phyloP scores from a whole-genome alignment of 2,329 filamentous ascomycete species.

The Pyricularia grisea region DNA sequence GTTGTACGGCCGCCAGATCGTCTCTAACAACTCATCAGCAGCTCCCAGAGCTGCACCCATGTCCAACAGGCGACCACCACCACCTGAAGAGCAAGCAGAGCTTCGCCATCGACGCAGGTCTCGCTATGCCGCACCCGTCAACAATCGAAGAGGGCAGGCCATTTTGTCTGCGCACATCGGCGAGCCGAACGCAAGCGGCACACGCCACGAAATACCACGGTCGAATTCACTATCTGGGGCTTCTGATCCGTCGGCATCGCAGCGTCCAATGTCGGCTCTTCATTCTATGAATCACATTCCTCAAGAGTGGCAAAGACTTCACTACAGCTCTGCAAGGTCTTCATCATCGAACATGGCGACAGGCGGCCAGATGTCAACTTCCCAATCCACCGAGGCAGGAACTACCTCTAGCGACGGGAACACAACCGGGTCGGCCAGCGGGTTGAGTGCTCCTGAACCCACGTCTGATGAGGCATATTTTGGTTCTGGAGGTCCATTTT shows the following conservation, averaged over 20 bases:
- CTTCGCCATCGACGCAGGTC: background rate
- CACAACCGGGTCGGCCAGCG: background rate
- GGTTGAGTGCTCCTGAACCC: background rate
- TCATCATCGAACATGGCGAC: background rate
- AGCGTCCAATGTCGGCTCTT: background rate
- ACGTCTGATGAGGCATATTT: background rate
- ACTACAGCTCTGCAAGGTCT: background rate
- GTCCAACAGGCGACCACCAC: background rate
- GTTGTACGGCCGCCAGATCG: background rate
- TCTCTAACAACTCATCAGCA: conserved; percentile 4
- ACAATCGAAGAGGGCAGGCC: background rate
- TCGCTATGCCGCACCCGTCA: background rate
- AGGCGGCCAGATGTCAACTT: background rate
- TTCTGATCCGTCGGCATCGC: background rate
- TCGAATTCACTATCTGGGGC: background rate
- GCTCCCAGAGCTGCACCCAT: background rate
- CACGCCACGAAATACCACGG: background rate
- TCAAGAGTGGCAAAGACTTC: background rate
- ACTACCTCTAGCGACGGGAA: background rate
- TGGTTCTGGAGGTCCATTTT: background rate
- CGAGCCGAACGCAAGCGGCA: background rate
- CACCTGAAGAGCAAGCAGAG: background rate
- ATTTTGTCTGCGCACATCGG: background rate
- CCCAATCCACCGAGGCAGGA: background rate
- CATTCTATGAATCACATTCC: background rate